Conservation (phyloP, 2,329 filamentous ascomycete species). For the Colletotrichum musicola region DNA sequence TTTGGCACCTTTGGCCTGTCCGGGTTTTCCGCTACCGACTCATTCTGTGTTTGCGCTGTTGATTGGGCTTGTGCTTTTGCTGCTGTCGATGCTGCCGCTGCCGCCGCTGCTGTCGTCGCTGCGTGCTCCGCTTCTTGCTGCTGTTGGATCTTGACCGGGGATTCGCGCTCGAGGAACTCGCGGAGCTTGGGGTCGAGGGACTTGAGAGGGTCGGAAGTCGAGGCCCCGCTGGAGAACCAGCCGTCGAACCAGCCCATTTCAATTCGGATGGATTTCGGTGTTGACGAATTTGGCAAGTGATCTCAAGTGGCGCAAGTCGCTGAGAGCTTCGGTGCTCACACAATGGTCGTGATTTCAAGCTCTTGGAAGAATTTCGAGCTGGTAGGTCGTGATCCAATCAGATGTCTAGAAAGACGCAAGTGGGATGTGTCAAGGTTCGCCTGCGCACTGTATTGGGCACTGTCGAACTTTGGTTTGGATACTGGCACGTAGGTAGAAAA, state of each 20-base stretch:
- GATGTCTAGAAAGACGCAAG: conserved; percentile 28
- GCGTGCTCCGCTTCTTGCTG: conserved; percentile 38
- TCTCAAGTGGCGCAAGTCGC: not conserved
- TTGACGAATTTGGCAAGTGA: too few relatives aligned
- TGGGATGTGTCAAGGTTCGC: not conserved
- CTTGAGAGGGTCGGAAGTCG: conserved; percentile 69
- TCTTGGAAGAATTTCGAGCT: conserved; percentile 35
- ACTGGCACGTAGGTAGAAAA: too few relatives aligned
- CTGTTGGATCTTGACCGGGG: conserved; percentile 75
- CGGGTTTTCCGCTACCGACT: conserved; percentile 12
- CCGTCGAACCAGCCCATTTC: conserved; percentile 71
- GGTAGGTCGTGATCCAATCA: conserved; percentile 28
- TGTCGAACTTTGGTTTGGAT: not conserved
- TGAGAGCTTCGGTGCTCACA: conserved; percentile 1
- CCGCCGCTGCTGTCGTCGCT: conserved; percentile 37
- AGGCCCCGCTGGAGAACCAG: conserved; percentile 61
- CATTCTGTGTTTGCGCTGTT: conserved; percentile 19
- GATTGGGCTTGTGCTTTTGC: conserved; percentile 28
- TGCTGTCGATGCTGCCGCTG: conserved; percentile 39
- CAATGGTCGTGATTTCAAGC: conserved; percentile 30
- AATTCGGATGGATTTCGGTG: not conserved
- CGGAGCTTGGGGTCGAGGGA: conserved; percentile 86
- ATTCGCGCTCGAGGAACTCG: conserved; percentile 87
- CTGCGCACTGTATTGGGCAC: not conserved
- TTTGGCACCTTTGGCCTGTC: conserved; percentile 54